Base-by-base conservation (phyloP, 805 yeast genomes). In the Candida orba region DNA sequence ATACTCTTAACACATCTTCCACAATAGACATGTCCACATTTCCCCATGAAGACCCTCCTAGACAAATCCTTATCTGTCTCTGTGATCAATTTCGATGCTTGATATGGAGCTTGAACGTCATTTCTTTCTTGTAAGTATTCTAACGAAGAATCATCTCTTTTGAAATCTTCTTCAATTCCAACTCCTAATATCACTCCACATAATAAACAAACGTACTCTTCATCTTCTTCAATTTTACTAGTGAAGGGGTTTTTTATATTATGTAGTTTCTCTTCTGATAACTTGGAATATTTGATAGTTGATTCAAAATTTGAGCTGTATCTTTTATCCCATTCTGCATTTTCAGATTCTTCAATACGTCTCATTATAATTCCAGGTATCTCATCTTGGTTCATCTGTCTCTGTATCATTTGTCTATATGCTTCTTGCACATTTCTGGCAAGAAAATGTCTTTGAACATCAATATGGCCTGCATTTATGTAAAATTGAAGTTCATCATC, bases 21-120 rank as follows among this genome's bases (percentile, higher is more conserved):
- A 62, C 96, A 88, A 59, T 77, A 88, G 1, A 80, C 74, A 65
- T 88, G 96, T 0, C 96, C 96, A 67, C 96, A 88, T 34, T 65
- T 62, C 0, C 85, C 73, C 17, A 73, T 71, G 55, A 81, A 88
- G 2, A 83, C 73, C 47, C 88, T 72, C 53, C 71, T 77, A 0
- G 90, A 81, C 30, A 84, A 64, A 43, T 75, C 81, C 17, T 65
- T 54, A 54, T 85, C 95, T 0, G 67, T 65, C 10, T 67, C 69
- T 0, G 81, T 72, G n/a, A 80, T 64, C 24, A 66, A 63, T 14
- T 62, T 57, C 14, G 68, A 51, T 32, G 81, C 75, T 52, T 77
- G 82, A 73, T 82, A 84, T 3, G 93, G 91, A 2, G 90, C 84
- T 20, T 57, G 67, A n/a, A 70, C 53, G 47, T 62, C 54, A 58